Evolutionary conservation across 257 asterid genomes (phyloP).

Genomic region (Solanum chmielewskii): DNA sequence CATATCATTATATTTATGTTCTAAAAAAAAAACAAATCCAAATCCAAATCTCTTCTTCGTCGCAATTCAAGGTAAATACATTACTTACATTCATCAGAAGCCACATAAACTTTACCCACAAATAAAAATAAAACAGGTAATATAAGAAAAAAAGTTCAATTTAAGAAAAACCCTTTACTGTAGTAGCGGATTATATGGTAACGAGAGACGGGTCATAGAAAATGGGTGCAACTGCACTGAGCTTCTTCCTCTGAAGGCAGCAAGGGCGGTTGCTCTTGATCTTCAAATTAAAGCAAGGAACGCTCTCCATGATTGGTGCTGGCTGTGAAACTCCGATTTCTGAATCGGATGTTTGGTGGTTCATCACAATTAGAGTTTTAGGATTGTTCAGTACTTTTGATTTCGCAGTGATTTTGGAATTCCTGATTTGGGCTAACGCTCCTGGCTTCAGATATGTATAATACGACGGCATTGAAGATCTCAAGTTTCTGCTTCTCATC

Average conservation of each 20-base stretch:
- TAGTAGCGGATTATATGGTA: neutral
- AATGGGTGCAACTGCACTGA: constrained; percentile 34
- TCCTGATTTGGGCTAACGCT: constrained; percentile 44
- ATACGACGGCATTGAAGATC: constrained; percentile 3
- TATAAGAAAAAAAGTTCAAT: neutral
- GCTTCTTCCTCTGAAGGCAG: constrained; percentile 41
- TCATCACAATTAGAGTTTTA: constrained; percentile 20
- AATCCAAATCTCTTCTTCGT: neutral
- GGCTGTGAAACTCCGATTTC: constrained; percentile 10
- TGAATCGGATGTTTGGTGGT: constrained; percentile 16
- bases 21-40: neutral
- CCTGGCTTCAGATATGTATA: constrained; percentile 56
- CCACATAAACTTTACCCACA: neutral
- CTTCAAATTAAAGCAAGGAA: constrained; percentile 41
- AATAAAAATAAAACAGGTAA: neutral
- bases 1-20: neutral
- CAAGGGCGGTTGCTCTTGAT: constrained; percentile 21
- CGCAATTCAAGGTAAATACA: neutral
- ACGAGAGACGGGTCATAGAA: constrained; percentile 5
- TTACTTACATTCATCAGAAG: neutral
- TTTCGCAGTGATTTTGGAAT: constrained; percentile 46
- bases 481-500: neutral
- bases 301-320: constrained; percentile 15
- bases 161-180: neutral
- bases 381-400: constrained; percentile 27